Conservation (phyloP, 495 filamentous ascomycete species). For the Aspergillus saccharolyticus region DNA sequence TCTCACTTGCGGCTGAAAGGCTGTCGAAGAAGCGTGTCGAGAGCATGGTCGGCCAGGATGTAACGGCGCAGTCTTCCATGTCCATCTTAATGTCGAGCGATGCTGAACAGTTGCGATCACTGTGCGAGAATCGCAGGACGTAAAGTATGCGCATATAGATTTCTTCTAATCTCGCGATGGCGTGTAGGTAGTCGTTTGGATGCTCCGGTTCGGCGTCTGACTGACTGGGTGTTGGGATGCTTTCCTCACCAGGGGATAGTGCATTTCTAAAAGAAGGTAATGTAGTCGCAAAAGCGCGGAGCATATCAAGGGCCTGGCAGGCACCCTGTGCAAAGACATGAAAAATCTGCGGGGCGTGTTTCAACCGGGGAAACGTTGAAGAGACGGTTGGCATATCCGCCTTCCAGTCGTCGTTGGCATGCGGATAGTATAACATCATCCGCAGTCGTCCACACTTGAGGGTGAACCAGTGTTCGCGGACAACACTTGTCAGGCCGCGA, state of each 20-base stretch:
- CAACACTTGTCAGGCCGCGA: slow-evolving; percentile 17
- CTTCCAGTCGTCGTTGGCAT: slow-evolving; percentile 25
- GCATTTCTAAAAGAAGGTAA: not conserved
- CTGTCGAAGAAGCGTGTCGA: slow-evolving; percentile 17
- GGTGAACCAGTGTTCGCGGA: slow-evolving; percentile 19
- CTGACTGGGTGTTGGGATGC: not conserved
- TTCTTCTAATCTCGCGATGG: slow-evolving; percentile 26
- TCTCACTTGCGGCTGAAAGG: slow-evolving; percentile 12
- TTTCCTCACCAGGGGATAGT: not conserved
- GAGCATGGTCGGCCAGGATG: slow-evolving; percentile 20
- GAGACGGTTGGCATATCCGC: not conserved
- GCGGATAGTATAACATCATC: slow-evolving; percentile 12
- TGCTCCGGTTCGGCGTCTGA: not conserved
- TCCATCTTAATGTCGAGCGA: slow-evolving; percentile 22
- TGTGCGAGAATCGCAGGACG: slow-evolving; percentile 19
- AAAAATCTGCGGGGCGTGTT: slow-evolving; percentile 1
- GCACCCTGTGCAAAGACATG: slow-evolving; percentile 15
- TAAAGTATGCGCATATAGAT: slow-evolving; percentile 29
- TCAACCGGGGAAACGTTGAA: not conserved
- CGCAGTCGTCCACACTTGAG: slow-evolving; percentile 16
- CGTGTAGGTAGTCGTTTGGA: slow-evolving; percentile 7
- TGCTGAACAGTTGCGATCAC: slow-evolving; percentile 4
- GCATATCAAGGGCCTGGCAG: slow-evolving; percentile 3
- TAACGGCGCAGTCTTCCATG: slow-evolving; percentile 27
- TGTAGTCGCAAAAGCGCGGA: slow-evolving; percentile 5